Evolutionary conservation across 129 eudicot genomes (phyloP), one percentile per base, ranked within the genome.

Genomic region (Flaveria trinervia): DNA sequence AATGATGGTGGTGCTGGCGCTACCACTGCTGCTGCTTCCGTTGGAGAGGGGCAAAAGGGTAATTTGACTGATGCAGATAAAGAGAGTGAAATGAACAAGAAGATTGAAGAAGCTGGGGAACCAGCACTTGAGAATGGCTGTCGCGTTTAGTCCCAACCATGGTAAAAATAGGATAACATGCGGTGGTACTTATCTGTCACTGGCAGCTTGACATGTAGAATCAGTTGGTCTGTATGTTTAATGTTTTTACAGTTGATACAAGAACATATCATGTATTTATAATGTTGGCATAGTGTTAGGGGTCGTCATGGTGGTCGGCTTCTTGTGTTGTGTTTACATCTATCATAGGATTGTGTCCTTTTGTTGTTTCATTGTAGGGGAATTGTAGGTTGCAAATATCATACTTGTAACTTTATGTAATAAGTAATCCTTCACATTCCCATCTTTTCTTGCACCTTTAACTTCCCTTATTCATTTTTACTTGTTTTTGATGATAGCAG

Each of bases 341-440:
- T 79, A 72, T 62, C 57, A 55, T 80, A 80, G 84, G 79, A 73
- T 74, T 68, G 52, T 73, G 66, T 41, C 61, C 49, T 66, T 77
- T 48, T 68, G 80, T 44, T 71, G 84, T 70, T 80, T 83, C 80
- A 46, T 66, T 81, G 74, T 69, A 70, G 69, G 90, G 82, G 82
- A 76, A 61, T 81, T 72, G 79, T 81, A 84, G 88, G 83, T 79
- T 84, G 85, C 83, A 76, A 77, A 81, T 79, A 67, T 78, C 78
- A 59, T 86, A 80, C 77, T 65, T 80, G 85, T 86, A 80, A 70
- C 84, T 22, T 74, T 78, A 75, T 80, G 79, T 79, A 79, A 86
- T 86, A 81, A 86, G 77, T 83, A 73, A 73, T 80, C 79, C 84
- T 80, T 73, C 33, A 80, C 84, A 28, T 80, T 80, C 79, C 70